These are phyloP conservation scores for Cryphonectria naterciae DNA, from an alignment of 2,329 filamentous ascomycete species.

Conservation along the genomic window DNA sequence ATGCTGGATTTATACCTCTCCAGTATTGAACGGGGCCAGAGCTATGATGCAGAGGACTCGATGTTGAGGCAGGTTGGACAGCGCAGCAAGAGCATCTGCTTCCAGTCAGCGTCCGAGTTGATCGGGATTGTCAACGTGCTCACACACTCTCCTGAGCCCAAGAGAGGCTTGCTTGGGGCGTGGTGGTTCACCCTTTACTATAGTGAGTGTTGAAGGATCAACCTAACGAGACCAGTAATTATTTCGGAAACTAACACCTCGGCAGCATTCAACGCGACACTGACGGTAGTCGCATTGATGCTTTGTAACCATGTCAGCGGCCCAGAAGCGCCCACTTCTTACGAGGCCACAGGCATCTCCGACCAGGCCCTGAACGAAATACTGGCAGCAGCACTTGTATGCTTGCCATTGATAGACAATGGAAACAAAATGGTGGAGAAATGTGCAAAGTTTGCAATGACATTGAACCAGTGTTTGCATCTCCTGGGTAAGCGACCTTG, in stretches of 20 bases:
- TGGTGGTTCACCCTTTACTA: conserved; percentile 41
- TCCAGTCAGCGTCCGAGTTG: conserved; percentile 34
- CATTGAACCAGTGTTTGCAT: conserved; percentile 25
- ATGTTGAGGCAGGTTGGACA: conserved; percentile 32
- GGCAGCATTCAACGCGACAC: conserved; percentile 32
- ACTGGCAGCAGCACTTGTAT: conserved; percentile 20
- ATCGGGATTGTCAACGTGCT: conserved; percentile 33
- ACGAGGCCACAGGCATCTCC: conserved; percentile 17
- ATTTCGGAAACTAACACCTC: too few species aligned
- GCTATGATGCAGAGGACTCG: conserved; percentile 24
- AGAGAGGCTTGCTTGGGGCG: conserved; percentile 34
- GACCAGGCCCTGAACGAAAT: conserved; percentile 14
- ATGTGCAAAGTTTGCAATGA: conserved; percentile 26
- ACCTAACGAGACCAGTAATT: neutral
- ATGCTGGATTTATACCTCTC: conserved; percentile 34
- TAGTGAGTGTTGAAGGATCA: conserved; percentile 31
- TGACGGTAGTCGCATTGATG: conserved; percentile 29
- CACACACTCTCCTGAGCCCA: conserved; percentile 26
- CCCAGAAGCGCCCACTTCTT: neutral
- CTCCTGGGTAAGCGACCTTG: conserved; percentile 20
- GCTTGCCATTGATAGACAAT: conserved; percentile 28
- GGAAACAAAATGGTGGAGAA: conserved; percentile 31
- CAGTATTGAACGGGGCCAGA: conserved; percentile 21
- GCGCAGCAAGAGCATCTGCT: conserved; percentile 31
- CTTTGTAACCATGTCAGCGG: conserved; percentile 24